Evolutionary conservation across 805 yeast genomes (phyloP).

Genomic region (Torulaspora indica): DNA sequence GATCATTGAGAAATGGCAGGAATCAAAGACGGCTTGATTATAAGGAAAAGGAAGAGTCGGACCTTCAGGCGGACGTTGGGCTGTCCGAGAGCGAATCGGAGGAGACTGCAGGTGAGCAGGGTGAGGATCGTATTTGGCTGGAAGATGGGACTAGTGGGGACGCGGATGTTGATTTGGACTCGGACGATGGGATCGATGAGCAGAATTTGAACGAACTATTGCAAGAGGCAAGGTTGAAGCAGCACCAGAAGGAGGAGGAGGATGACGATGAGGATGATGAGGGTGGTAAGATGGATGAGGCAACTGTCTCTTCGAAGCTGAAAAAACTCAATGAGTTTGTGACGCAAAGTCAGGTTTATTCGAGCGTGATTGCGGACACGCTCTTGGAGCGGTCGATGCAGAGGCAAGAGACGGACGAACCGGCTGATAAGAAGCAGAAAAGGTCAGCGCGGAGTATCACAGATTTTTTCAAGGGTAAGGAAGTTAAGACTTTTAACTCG

Average conservation of each 20-base stretch:
- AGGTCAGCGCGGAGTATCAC: constrained; percentile 17
- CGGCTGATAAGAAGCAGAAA: constrained; percentile 23
- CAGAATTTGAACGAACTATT: constrained; percentile 13
- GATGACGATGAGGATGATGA: constrained; percentile 17
- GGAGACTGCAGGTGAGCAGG: constrained; percentile 2
- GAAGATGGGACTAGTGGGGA: constrained; percentile 23
- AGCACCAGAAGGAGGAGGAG: constrained; percentile 12
- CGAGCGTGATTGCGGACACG: constrained; percentile 79
- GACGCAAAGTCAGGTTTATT: constrained; percentile 82
- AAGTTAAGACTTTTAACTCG: constrained; percentile 12
- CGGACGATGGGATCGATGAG: constrained; percentile 25
- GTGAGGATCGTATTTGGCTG: constrained; percentile 24
- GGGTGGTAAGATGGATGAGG: constrained; percentile 35
- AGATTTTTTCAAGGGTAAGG: constrained; percentile 23
- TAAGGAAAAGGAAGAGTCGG: constrained; percentile 31
- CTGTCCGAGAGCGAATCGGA: constrained; percentile 14
- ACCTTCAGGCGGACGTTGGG: constrained; percentile 26
- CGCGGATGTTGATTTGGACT: constrained; percentile 25
- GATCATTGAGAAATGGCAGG: constrained; percentile 4
- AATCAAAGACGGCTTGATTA: constrained; percentile 14
- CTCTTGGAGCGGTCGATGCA: constrained; percentile 46
- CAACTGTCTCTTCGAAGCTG: constrained; percentile 54
- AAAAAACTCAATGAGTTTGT: constrained; percentile 67
- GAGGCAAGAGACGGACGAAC: constrained; percentile 32
- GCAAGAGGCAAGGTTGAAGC: constrained; percentile 8